Conservation (phyloP, 257 asterid genomes). For the Ballota nigra region DNA sequence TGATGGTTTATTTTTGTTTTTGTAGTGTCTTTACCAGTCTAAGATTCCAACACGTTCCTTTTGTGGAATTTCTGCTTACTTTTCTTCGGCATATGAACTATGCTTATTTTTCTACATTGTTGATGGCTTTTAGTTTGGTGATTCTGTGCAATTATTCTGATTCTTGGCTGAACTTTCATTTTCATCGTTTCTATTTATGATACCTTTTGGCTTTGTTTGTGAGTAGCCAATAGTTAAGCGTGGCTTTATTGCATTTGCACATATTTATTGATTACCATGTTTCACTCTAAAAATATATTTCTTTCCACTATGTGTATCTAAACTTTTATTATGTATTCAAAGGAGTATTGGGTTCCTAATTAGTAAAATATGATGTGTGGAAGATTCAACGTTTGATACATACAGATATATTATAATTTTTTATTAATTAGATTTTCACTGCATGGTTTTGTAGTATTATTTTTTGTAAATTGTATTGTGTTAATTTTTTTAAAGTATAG, state of each 20-base stretch:
- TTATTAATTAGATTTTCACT: no score
- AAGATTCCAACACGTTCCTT: neutral
- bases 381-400: no score
- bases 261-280: no score
- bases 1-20: no score
- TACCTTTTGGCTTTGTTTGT: neutral
- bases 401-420: no score
- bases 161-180: neutral
- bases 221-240: neutral
- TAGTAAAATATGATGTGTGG: no score
- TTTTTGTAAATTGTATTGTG: no score
- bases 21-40: neutral
- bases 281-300: no score
- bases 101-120: neutral
- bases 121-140: neutral
- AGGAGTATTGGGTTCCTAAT: no score
- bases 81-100: neutral
- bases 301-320: no score
- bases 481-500: neutral
- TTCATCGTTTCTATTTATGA: neutral
- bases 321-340: no score
- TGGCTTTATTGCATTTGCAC: neutral
- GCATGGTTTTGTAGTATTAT: no score
- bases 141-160: neutral
- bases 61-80: neutral